phyloP scores from a whole-genome alignment of 1,284 basidiomycete species.

The Papiliotrema nemorosa region DNA sequence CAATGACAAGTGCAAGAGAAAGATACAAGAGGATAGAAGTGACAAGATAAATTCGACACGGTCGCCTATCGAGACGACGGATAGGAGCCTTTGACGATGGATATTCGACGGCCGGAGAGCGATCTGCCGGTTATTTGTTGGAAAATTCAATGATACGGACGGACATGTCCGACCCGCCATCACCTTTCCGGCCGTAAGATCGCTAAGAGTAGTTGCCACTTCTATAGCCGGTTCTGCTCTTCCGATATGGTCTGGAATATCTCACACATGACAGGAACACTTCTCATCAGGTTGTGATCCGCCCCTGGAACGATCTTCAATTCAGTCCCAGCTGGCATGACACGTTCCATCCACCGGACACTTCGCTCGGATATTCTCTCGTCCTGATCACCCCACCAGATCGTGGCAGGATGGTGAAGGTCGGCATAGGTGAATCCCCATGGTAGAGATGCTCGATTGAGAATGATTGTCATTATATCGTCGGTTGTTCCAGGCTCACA shows the following conservation, averaged over 20 bases:
- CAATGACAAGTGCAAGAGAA: neutral
- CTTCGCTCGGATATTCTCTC: conserved; percentile 87
- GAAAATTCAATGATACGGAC: too few relatives aligned
- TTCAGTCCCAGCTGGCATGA: conserved; percentile 61
- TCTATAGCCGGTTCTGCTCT: conserved; percentile 24
- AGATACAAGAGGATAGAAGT: neutral
- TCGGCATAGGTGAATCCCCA: conserved; percentile 55
- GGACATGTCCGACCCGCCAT: too few relatives aligned
- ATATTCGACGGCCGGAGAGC: too few relatives aligned
- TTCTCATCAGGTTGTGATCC: conserved; percentile 90
- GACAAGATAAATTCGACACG: neutral
- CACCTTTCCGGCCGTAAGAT: too few relatives aligned
- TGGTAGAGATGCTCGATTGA: conserved; percentile 63
- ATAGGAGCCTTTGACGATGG: too few relatives aligned
- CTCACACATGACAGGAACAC: conserved; percentile 78
- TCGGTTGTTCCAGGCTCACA: conserved; percentile 84
- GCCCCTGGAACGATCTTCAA: conserved; percentile 81
- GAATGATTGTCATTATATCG: conserved; percentile 77
- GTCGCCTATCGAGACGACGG: too few relatives aligned
- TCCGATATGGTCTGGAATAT: conserved; percentile 63
- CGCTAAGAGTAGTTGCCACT: too few relatives aligned
- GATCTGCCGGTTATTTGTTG: too few relatives aligned
- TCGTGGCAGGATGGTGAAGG: conserved; percentile 71
- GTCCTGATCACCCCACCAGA: conserved; percentile 92
- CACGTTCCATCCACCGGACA: conserved; percentile 83